Base-by-base conservation (phyloP, 441 rosid species). In the Metrosideros polymorpha region DNA sequence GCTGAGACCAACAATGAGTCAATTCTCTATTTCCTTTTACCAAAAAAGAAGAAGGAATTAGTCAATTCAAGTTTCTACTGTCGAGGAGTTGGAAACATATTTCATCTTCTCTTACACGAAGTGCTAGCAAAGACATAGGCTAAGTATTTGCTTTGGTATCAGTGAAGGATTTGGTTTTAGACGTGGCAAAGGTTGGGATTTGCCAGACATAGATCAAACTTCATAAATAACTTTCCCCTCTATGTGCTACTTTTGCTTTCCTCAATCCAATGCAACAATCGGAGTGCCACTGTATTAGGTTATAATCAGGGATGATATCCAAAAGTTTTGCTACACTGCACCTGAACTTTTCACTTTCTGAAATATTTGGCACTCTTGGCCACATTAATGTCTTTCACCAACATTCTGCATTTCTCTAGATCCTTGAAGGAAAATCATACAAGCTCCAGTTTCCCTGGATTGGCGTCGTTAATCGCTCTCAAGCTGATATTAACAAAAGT, bases 401-500 rank as follows among this genome's bases (percentile, higher is more conserved):
- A 54, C 32, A 25, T 49, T 84, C 39, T 75, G 49, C 54, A 45
- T 39, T 89, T 63, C 35, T 87, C 35, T 89, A 97, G 98, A 95
- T 97, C 86, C 93, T 97, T 88, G 99, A 97, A 94, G 99, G 97
- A 89, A 95, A 87, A 87, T 89, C 98, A 86, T 97, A 95, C 89
- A 95, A 94, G 90, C 93, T 97, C 85, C 94, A 94, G 87, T 97
- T 52, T 91, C 97, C 98, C 77, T 97, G 98, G 99, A 91, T 97
- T 83, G 99, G 99, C 75, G 98, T 95, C 86, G 99, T 97, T 53
- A 97, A 95, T 89, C 98, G 98, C 88, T 97, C 99, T 88, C 99
- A 95, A 90, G 99, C 98, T 91, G 99, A 96, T 86, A 96, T 95
- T n/a, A 96, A 96, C 87, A 95, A 93, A 91, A 96, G 97, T 71